Conservation (phyloP, 768 basidiomycete genomes). For the Lactarius hengduanensis region DNA sequence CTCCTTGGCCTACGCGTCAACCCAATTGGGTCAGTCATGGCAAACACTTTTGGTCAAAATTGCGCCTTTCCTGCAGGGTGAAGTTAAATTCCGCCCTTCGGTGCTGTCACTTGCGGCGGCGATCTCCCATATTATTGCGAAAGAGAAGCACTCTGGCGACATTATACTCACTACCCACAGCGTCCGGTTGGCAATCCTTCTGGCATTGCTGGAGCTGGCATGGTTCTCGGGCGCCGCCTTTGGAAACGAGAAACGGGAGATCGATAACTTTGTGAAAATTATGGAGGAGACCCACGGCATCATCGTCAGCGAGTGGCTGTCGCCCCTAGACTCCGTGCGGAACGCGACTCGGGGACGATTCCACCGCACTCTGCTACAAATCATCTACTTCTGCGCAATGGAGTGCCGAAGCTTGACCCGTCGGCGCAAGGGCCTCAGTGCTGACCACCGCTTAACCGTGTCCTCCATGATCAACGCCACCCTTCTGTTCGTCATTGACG, state of each 20-base stretch:
- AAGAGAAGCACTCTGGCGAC: conserved; percentile 71
- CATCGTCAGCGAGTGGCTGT: conserved; percentile 69
- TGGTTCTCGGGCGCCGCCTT: conserved; percentile 68
- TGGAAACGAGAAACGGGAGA: conserved; percentile 41
- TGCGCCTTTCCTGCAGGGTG: conserved; percentile 61
- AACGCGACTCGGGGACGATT: conserved; percentile 62
- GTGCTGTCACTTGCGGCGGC: conserved; percentile 58
- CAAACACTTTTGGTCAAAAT: conserved; percentile 64
- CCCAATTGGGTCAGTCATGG: conserved; percentile 75
- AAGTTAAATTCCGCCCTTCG: conserved; percentile 52
- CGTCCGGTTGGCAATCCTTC: conserved; percentile 67
- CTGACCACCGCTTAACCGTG: conserved; percentile 61
- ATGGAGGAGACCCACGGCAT: conserved; percentile 61
- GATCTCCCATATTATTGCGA: conserved; percentile 63
- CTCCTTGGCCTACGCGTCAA: conserved; percentile 79
- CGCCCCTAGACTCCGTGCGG: conserved; percentile 71
- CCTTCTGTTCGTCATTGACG: conserved; percentile 66
- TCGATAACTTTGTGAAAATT: conserved; percentile 59
- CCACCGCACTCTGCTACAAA: conserved; percentile 77
- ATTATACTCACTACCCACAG: conserved; percentile 84
- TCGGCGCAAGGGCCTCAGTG: conserved; percentile 50
- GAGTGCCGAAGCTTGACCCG: conserved; percentile 54
- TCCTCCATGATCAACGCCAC: conserved; percentile 59
- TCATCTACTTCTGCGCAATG: conserved; percentile 73
- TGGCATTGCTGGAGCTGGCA: conserved; percentile 74